These are phyloP conservation scores for Microdochium trichocladiopsis DNA, from an alignment of 2,329 filamentous ascomycete genomes.

Conservation along the genomic window DNA sequence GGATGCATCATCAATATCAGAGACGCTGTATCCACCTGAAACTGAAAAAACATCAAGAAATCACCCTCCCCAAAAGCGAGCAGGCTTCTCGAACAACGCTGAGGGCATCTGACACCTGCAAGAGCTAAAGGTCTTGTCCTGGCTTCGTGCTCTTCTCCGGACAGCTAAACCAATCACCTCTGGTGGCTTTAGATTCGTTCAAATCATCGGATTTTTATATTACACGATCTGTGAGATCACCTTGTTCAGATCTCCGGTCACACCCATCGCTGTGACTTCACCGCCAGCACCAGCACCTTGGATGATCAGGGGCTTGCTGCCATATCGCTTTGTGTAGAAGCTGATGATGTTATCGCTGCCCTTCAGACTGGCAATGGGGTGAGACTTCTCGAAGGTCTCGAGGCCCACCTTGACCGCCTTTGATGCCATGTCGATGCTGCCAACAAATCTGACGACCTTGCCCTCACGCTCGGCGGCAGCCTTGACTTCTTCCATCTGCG, in stretches of 20 bases:
- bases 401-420: conserved; percentile 86
- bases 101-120: no score
- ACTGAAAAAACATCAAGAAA: no score
- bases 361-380: conserved; percentile 90
- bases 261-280: conserved; percentile 96
- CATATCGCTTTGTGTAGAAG: conserved; percentile 96
- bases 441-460: conserved; percentile 91
- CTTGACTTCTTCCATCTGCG: conserved; percentile 85
- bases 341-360: conserved; percentile 98
- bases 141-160: no score
- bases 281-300: conserved; percentile 92
- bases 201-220: no score
- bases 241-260: conserved; percentile 89
- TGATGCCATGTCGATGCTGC: conserved; percentile 78
- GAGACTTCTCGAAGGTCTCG: conserved; percentile 79
- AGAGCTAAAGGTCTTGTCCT: no score
- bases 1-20: neutral
- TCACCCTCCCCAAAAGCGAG: no score
- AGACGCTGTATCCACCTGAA: neutral
- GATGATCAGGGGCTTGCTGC: conserved; percentile 82
- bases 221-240: conserved; percentile 65
- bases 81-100: no score
- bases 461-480: conserved; percentile 75
- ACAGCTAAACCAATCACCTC: no score
- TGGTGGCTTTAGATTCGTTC: no score